Percentiles rank a stretch among this genome's conserved stretches.
These are phyloP conservation scores for Oidium heveae DNA, from an alignment of 2,329 filamentous ascomycete genomes.

Conservation along the genomic window DNA sequence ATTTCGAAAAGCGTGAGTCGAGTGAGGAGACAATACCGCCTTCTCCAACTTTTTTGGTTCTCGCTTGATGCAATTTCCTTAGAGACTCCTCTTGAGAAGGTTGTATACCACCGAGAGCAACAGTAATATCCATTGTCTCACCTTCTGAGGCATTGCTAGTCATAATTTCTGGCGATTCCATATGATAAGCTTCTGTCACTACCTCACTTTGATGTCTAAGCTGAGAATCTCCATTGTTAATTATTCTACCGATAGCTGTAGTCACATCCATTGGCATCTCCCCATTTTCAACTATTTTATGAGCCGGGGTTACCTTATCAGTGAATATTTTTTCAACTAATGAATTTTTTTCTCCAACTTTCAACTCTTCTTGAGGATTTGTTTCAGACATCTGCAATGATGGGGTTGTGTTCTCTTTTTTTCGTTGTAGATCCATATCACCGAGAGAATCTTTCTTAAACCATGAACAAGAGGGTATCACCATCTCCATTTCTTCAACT, in stretches of 20 bases:
- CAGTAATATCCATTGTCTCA: conserved; percentile 35
- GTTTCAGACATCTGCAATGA: not conserved
- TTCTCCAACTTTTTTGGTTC: conserved; percentile 32
- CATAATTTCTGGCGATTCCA: conserved; percentile 22
- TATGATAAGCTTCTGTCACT: conserved; percentile 11
- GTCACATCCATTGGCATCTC: conserved; percentile 88
- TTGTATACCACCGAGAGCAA: conserved; percentile 26
- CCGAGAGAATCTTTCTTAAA: conserved; percentile 31
- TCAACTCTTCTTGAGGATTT: not conserved
- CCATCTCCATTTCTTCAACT: conserved; percentile 40
- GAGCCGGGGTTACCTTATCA: too few relatives aligned
- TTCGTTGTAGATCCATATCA: conserved; percentile 18
- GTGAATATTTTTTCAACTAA: conserved; percentile 4
- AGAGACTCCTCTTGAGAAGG: conserved; percentile 14
- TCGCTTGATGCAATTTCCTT: conserved; percentile 21
- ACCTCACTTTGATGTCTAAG: conserved; percentile 12
- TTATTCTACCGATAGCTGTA: conserved; percentile 53
- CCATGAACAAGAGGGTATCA: conserved; percentile 45
- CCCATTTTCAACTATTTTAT: too few relatives aligned
- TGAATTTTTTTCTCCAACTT: not conserved
- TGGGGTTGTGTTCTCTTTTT: conserved; percentile 12
- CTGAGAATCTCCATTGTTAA: conserved; percentile 16
- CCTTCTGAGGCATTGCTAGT: not conserved
- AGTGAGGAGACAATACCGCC: conserved; percentile 23
- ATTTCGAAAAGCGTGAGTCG: conserved; percentile 12